phyloP scores from a whole-genome alignment of 2,329 filamentous ascomycete genomes.

The Ophiocordyceps camponoti-floridani region DNA sequence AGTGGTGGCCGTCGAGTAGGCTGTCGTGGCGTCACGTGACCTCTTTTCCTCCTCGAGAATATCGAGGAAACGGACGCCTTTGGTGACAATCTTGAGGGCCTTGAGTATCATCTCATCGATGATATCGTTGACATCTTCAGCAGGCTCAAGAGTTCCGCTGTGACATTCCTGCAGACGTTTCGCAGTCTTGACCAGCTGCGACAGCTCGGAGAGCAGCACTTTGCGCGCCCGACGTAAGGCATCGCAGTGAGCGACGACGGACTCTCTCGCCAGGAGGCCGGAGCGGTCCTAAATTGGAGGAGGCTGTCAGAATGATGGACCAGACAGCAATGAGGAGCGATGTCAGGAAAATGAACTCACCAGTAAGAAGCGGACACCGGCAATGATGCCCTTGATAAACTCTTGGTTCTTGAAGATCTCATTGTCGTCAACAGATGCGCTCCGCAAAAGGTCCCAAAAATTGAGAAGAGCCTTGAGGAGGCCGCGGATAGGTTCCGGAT shows the following conservation, averaged over 20 bases:
- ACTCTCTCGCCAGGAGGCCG: constrained; percentile 72
- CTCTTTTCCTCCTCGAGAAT: constrained; percentile 52
- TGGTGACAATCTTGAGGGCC: constrained; percentile 85
- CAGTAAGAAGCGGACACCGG: constrained; percentile 75
- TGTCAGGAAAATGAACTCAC: constrained; percentile 31
- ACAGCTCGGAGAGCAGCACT: constrained; percentile 74
- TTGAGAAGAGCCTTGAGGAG: constrained; percentile 74
- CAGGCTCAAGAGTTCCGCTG: constrained; percentile 23
- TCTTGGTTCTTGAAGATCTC: constrained; percentile 79
- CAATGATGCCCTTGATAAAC: constrained; percentile 85
- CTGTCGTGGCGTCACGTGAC: constrained; percentile 29
- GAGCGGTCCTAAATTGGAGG: constrained; percentile 51
- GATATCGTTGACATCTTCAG: constrained; percentile 50
- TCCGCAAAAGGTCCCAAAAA: constrained; percentile 80
- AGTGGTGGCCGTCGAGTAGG: constrained; percentile 42
- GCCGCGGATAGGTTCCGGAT: constrained; percentile 70
- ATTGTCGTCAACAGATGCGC: constrained; percentile 55
- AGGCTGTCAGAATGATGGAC: not conserved
- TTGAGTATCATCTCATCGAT: constrained; percentile 88
- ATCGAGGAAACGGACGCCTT: constrained; percentile 79
- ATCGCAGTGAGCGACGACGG: constrained; percentile 53
- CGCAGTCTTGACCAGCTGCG: constrained; percentile 71
- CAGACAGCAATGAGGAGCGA: no score
- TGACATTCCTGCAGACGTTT: constrained; percentile 69
- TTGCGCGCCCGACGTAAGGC: constrained; percentile 69